Evolutionary conservation across 306 rosid species (phyloP).

Genomic region (Cucurbita pepo): DNA sequence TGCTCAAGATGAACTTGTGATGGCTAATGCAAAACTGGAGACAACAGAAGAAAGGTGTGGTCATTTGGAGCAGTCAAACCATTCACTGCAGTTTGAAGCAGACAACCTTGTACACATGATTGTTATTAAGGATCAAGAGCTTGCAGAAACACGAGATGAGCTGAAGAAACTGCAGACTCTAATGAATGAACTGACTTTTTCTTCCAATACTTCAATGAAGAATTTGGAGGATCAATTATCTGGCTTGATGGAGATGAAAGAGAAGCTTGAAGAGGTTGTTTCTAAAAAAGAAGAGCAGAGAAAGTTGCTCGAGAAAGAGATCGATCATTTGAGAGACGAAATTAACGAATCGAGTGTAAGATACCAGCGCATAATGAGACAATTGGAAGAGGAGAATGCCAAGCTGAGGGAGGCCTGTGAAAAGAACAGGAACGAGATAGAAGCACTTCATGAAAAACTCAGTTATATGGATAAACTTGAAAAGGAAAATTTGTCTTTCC

Average conservation of each 20-base stretch:
- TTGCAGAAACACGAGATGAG: conserved; percentile 51
- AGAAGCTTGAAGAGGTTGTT: conserved; percentile 64
- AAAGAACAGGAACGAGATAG: conserved; percentile 47
- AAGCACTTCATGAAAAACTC: conserved; percentile 50
- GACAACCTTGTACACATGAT: conserved; percentile 53
- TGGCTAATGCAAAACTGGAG: conserved; percentile 39
- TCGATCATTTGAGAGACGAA: conserved; percentile 48
- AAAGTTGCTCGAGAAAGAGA: conserved; percentile 42
- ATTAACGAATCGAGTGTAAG: conserved; percentile 42
- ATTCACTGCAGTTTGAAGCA: conserved; percentile 52
- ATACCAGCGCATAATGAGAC: conserved; percentile 51
- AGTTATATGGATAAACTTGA: conserved; percentile 45
- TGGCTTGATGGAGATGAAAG: conserved; percentile 69
- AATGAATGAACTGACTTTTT: conserved; percentile 41
- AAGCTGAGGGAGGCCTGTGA: conserved; percentile 47
- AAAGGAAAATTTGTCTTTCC: conserved; percentile 37
- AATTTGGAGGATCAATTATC: conserved; percentile 56
- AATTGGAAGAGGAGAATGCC: conserved; percentile 50
- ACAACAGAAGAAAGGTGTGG: conserved; percentile 41
- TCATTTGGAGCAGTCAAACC: conserved; percentile 53
- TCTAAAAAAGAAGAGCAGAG: conserved; percentile 47
- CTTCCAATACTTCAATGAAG: conserved; percentile 30
- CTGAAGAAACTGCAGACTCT: conserved; percentile 54
- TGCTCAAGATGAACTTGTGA: conserved; percentile 51
- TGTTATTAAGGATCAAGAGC: conserved; percentile 57